Percentiles rank a stretch among this genome's conserved stretches.
Evolutionary conservation across 306 rosid genomes (phyloP).

Genomic region (Cicer pinnatifidum): DNA sequence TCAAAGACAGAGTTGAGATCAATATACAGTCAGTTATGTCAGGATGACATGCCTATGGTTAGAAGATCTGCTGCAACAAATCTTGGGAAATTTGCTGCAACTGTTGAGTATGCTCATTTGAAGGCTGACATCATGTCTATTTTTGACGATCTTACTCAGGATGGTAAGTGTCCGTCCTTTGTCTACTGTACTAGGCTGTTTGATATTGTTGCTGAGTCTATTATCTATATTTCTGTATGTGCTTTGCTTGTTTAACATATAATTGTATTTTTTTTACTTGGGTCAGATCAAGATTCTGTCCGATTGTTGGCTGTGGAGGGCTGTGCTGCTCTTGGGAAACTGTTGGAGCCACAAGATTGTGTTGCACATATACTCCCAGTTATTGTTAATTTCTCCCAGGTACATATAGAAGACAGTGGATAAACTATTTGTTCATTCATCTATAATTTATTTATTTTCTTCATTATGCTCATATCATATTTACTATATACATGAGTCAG

Average conservation of each 20-base stretch:
- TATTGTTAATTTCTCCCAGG: constrained; percentile 97
- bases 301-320: constrained; percentile 94
- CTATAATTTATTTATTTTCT: background rate
- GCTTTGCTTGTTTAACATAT: constrained; percentile 6
- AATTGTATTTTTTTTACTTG: constrained; percentile 21
- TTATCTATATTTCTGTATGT: constrained; percentile 30
- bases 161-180: constrained; percentile 56
- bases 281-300: constrained; percentile 96
- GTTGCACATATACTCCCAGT: constrained; percentile 92
- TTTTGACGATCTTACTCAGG: constrained; percentile 96
- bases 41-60: constrained; percentile 99
- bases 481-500: constrained; percentile 2
- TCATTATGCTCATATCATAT: constrained; percentile 13
- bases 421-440: constrained; percentile 10
- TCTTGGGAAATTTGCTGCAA: constrained; percentile 93
- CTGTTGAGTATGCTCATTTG: constrained; percentile 86
- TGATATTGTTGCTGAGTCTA: constrained; percentile 24
- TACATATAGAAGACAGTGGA: constrained; percentile 39
- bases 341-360: constrained; percentile 95
- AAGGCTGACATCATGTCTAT: constrained; percentile 85
- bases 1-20: constrained; percentile 83
- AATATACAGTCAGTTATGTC: constrained; percentile 87
- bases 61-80: constrained; percentile 99
- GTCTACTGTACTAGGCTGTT: constrained; percentile 24
- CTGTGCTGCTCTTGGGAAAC: constrained; percentile 95